Base-by-base conservation (phyloP, 1,284 basidiomycete species). In the Albatrellus sp. region DNA sequence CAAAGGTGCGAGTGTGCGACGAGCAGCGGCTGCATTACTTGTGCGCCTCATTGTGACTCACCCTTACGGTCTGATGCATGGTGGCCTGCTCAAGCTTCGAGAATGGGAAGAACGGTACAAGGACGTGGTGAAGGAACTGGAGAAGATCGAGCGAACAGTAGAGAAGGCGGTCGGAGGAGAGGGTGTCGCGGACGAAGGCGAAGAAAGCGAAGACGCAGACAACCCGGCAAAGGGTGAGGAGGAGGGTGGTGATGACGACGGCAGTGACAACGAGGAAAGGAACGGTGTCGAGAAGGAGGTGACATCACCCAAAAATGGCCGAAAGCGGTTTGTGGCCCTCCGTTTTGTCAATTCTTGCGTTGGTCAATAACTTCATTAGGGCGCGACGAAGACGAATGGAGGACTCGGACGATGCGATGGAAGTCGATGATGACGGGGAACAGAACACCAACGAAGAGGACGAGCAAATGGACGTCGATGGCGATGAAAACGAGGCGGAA, bases 1-100 rank as follows among this genome's bases (percentile, higher is more conserved):
- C 68, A 98, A 98, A 65, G 82, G 80, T 1, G 80, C 88, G 29
- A 80, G 75, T 10, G 94, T 96, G 11, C 73, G 94, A 52, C 91
- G 91, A 61, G 79, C 77, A 48, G 86, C 92, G 9, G 84, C 90
- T 42, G 73, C 76, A 14, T 67, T 97, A 5, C 65, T 98, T 29
- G 77, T 77, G 40, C 79, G 80, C 55, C 68, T 98, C 19, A 68
- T 98, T 36, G 56, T 77, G 48, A 97, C 92, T 0, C 94, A 99
- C 65, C 93, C 94, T 1, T 98, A 89, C 58, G 86, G 85, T 0
- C 57, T 77, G 8, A 73, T 88, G 61, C 82, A 96, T 54, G 93
- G 92, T 0, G 93, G 92, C 0, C 75, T 79, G 38, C 67, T 98
- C 42, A 77, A 80, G 40, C 64, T 80, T 3, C 67, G 70, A 0